Evolutionary conservation across 768 basidiomycete genomes (phyloP).

Genomic region (Hydnum rufescens): DNA sequence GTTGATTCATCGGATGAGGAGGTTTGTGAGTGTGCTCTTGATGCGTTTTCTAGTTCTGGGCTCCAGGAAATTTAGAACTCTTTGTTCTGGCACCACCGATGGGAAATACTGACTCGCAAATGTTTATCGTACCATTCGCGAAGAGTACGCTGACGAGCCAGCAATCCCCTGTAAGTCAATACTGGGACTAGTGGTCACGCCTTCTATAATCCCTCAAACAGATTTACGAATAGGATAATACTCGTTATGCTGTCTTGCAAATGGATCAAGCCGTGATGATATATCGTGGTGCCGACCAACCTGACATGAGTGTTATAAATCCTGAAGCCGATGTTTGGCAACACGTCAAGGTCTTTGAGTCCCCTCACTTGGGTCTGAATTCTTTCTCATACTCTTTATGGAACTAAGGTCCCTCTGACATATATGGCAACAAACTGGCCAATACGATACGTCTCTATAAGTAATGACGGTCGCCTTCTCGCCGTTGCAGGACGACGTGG

Average conservation of each 20-base stretch:
- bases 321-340: conserved; percentile 98
- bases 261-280: conserved; percentile 86
- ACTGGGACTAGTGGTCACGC: background rate
- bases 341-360: conserved; percentile 52
- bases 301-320: conserved; percentile 95
- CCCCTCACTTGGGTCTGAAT: conserved; percentile 1
- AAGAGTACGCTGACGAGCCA: conserved; percentile 87
- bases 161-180: conserved; percentile 57
- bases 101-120: conserved; percentile 32
- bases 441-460: conserved; percentile 77
- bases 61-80: conserved; percentile 78
- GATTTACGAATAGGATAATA: conserved; percentile 53
- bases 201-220: background rate
- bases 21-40: conserved; percentile 4
- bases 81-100: conserved; percentile 49
- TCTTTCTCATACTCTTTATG: conserved; percentile 5
- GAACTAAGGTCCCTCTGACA: conserved; percentile 70
- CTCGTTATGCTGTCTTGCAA: conserved; percentile 85
- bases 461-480: conserved; percentile 74
- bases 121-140: conserved; percentile 79
- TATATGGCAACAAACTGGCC: conserved; percentile 90
- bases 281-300: conserved; percentile 92
- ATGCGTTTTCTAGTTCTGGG: conserved; percentile 54
- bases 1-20: conserved; percentile 14
- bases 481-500: conserved; percentile 85